Evolutionary conservation across 2,329 filamentous ascomycete species (phyloP).

Genomic region (Xylaria multiplex): DNA sequence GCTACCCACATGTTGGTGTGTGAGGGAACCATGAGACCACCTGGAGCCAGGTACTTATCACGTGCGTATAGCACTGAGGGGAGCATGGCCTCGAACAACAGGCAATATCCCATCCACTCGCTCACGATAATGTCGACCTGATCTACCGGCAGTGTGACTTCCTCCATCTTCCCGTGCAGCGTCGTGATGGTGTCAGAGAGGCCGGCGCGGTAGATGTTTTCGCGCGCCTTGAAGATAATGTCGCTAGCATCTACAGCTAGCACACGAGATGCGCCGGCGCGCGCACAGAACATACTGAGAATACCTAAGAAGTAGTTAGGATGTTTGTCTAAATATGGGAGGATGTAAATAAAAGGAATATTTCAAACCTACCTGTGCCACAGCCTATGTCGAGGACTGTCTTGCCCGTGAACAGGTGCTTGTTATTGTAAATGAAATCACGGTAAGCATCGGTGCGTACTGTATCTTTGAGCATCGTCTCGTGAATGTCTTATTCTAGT

Average conservation of each 20-base stretch:
- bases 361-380: slow-evolving; percentile 65
- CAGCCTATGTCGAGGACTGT: slow-evolving; percentile 92
- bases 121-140: slow-evolving; percentile 94
- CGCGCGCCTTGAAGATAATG: slow-evolving; percentile 86
- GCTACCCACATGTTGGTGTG: slow-evolving; percentile 86
- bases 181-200: slow-evolving; percentile 80
- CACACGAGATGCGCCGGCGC: slow-evolving; percentile 85
- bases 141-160: slow-evolving; percentile 79
- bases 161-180: slow-evolving; percentile 86
- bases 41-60: slow-evolving; percentile 83
- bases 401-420: slow-evolving; percentile 85
- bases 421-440: slow-evolving; percentile 94
- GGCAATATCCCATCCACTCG: slow-evolving; percentile 97
- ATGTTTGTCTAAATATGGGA: background rate
- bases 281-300: slow-evolving; percentile 92
- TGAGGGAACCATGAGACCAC: slow-evolving; percentile 86
- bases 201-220: slow-evolving; percentile 85
- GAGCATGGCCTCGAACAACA: slow-evolving; percentile 96
- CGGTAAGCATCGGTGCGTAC: slow-evolving; percentile 91
- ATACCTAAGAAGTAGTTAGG: slow-evolving; percentile 66
- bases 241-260: slow-evolving; percentile 92
- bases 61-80: slow-evolving; percentile 89
- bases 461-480: slow-evolving; percentile 92
- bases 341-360: slow-evolving; percentile 8
- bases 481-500: slow-evolving; percentile 75